A percentile compares a stretch with the other conserved stretches of the same genome.
Conservation (phyloP, 2,329 filamentous ascomycete species). For the Colletotrichum lini region DNA sequence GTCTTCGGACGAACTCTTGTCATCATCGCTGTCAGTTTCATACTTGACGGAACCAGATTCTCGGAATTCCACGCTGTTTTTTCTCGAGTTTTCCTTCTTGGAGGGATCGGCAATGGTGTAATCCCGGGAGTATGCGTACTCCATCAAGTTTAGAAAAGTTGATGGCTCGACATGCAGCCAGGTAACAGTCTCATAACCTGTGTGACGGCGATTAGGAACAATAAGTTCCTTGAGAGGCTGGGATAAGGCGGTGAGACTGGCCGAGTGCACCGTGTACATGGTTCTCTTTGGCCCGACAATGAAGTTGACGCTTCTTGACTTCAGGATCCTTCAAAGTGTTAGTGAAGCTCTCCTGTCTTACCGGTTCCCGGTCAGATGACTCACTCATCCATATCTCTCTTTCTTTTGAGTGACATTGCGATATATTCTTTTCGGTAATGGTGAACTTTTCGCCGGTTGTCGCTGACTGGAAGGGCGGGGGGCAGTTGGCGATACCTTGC, state of each 20-base stretch:
- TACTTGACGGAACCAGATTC: background rate
- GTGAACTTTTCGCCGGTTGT: too few relatives aligned
- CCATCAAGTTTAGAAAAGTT: constrained; percentile 9
- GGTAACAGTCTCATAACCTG: background rate
- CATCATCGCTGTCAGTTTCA: too few relatives aligned
- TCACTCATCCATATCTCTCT: background rate
- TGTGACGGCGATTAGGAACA: too few relatives aligned
- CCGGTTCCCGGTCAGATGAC: fast-evolving
- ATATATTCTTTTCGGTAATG: too few relatives aligned
- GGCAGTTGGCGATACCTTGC: too few relatives aligned
- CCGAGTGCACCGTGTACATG: background rate
- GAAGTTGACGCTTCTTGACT: background rate
- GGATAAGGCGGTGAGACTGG: background rate
- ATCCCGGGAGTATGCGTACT: constrained; percentile 1
- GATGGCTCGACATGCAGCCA: background rate
- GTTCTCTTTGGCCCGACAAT: background rate
- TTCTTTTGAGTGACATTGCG: background rate
- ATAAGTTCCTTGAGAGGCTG: background rate
- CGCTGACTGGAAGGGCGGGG: too few relatives aligned
- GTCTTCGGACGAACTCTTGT: too few relatives aligned
- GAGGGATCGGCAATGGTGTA: background rate
- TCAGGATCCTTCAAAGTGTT: background rate
- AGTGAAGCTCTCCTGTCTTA: background rate
- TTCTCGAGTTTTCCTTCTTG: background rate
- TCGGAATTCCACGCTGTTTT: too few relatives aligned